phyloP scores from a whole-genome alignment of 208 protist species.

The Trypanosomatidae sp. region DNA sequence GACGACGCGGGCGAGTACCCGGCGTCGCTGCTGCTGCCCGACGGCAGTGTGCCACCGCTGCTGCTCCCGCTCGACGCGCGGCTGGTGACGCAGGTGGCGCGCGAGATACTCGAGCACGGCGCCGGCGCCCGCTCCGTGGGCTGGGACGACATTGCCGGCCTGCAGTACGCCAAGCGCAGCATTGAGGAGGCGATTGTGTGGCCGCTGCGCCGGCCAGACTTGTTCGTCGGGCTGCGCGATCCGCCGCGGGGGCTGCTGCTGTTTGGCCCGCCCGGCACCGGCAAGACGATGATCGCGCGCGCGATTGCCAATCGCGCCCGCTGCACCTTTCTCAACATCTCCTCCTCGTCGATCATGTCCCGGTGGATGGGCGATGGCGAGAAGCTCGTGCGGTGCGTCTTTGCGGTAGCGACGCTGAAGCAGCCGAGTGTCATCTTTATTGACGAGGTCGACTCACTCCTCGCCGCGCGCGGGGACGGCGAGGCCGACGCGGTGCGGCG shows the following conservation, averaged over 20 bases:
- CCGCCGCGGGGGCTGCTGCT: conserved; percentile 84
- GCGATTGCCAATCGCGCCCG: conserved; percentile 71
- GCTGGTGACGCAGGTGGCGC: conserved; percentile 53
- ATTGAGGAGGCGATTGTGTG: conserved; percentile 74
- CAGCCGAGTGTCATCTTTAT: conserved; percentile 89
- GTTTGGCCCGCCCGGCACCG: conserved; percentile 85
- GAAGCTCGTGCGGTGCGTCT: conserved; percentile 84
- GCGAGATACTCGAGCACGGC: conserved; percentile 55
- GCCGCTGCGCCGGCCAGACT: conserved; percentile 56
- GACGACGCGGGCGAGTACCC: conserved; percentile 26
- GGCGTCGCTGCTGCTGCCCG: conserved; percentile 39
- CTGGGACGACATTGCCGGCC: conserved; percentile 72
- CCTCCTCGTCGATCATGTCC: conserved; percentile 71
- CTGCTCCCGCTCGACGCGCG: conserved; percentile 50
- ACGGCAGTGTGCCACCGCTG: conserved; percentile 49
- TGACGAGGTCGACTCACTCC: conserved; percentile 91
- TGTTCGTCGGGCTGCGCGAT: conserved; percentile 67
- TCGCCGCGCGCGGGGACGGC: conserved; percentile 64
- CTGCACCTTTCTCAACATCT: conserved; percentile 86
- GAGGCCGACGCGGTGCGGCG: conserved; percentile 83
- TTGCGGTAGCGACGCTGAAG: conserved; percentile 74
- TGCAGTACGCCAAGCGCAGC: conserved; percentile 64
- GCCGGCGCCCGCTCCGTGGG: conserved; percentile 22
- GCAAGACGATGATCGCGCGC: conserved; percentile 88
- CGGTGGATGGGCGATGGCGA: conserved; percentile 89